Evolutionary conservation across 2,329 filamentous ascomycete genomes (phyloP), one percentile per base, ranked within the genome.

Genomic region (Thielaviopsis cerberus): DNA sequence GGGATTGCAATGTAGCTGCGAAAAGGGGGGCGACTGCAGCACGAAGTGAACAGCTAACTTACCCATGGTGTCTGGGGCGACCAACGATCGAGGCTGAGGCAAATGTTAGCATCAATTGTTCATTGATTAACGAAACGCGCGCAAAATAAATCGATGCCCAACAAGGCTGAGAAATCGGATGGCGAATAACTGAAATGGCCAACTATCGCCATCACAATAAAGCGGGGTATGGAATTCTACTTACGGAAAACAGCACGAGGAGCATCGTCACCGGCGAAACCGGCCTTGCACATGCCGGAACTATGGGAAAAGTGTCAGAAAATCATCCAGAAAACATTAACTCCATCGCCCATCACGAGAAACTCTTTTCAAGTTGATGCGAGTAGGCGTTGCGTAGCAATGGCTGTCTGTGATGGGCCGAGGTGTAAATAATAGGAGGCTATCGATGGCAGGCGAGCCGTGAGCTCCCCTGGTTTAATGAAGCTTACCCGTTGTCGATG

Each of bases 201-300:
- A 60, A 34, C 50, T 60, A 37, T 57, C 51, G 26, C 50, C 57
- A 51, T 57, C 37, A 41, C 64, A 64, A 61, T 63, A 63, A 69
- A 69, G 69, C 68, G 71, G 72, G 71, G 70, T 68, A 70, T 55
- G 17, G 23, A 53, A 91, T 95, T 86, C 97, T 57, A 63, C 91
- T 95, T 86, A 97, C 91, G 92, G 85, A 98, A 98, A 74, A 98
- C 92, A 78, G 92, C 92, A 83, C 92, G 85, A 74, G 92, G 92
- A 78, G 92, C 92, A 86, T 98, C 92, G 73, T 98, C 92, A 89
- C 92, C 92, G 81, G 92, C 92, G 79, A 98, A 98, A 90, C 92
- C 92, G 86, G 92, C 92, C 83, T 98, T 98, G 81, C 92, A 98
- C 92, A 98, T 97, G 84, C 92, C 92, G 78, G 92, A 97, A 85